These are phyloP conservation scores for Canariomyces notabilis DNA, from an alignment of 2,329 filamentous ascomycete genomes.

Conservation along the genomic window DNA sequence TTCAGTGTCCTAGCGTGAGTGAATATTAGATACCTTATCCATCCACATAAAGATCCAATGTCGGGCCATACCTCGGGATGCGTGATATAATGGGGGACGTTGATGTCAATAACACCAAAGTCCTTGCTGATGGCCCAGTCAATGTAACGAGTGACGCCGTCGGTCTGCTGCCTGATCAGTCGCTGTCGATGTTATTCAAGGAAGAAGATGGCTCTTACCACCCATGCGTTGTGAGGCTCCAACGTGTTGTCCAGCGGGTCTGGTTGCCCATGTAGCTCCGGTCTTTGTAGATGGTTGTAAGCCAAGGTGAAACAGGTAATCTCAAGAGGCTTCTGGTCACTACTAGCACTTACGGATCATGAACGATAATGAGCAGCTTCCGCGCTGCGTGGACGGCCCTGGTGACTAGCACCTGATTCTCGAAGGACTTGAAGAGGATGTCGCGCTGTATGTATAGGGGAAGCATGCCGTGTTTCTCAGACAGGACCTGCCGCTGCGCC, in stretches of 20 bases:
- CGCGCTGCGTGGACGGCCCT: slow-evolving; percentile 60
- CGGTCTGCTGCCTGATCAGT: slow-evolving; percentile 54
- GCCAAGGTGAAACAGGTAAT: too few species aligned
- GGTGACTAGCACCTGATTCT: slow-evolving; percentile 82
- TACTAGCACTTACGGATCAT: slow-evolving; percentile 66
- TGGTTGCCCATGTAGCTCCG: slow-evolving; percentile 62
- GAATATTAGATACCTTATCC: slow-evolving; percentile 16
- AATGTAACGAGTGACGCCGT: slow-evolving; percentile 74
- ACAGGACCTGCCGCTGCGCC: slow-evolving; percentile 68
- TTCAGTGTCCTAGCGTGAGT: slow-evolving; percentile 39
- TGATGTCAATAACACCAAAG: slow-evolving; percentile 86
- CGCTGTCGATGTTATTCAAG: neutral
- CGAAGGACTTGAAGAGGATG: slow-evolving; percentile 67
- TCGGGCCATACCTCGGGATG: slow-evolving; percentile 53
- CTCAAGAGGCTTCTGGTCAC: too few species aligned
- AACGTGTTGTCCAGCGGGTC: slow-evolving; percentile 66
- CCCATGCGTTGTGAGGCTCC: slow-evolving; percentile 79
- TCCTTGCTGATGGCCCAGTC: slow-evolving; percentile 73
- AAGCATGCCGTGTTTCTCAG: slow-evolving; percentile 70
- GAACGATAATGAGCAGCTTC: slow-evolving; percentile 78
- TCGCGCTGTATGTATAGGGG: slow-evolving; percentile 75
- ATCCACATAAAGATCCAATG: too few species aligned
- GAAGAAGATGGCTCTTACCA: slow-evolving; percentile 55
- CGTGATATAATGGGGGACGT: slow-evolving; percentile 74
- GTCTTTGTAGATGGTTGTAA: slow-evolving; percentile 49